phyloP scores from a whole-genome alignment of 257 asterid genomes.

The Rauvolfia tetraphylla region DNA sequence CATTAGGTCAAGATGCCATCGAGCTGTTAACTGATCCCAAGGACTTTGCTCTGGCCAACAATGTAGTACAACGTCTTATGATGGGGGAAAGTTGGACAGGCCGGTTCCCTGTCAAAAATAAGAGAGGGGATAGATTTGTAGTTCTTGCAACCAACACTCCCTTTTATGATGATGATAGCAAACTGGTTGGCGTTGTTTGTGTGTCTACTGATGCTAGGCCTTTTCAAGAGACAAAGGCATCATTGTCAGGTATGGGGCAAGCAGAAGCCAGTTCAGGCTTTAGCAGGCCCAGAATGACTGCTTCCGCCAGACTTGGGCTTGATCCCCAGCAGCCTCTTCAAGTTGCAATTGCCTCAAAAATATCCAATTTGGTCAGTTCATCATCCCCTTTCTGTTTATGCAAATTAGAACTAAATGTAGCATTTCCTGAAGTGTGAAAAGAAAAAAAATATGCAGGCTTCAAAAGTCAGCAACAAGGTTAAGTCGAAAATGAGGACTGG shows the following conservation, averaged over 20 bases:
- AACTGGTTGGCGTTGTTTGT: constrained; percentile 60
- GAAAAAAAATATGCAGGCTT: constrained; percentile 49
- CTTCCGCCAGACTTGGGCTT: constrained; percentile 58
- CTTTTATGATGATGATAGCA: constrained; percentile 73
- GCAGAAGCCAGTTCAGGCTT: constrained; percentile 36
- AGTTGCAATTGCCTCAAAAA: constrained; percentile 76
- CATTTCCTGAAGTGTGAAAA: constrained; percentile 31
- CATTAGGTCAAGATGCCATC: constrained; percentile 52
- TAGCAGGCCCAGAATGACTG: constrained; percentile 42
- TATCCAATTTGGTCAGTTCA: constrained; percentile 71
- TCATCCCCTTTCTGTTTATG: constrained; percentile 7
- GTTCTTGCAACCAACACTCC: constrained; percentile 68
- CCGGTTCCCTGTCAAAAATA: constrained; percentile 64
- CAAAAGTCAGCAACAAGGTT: constrained; percentile 84
- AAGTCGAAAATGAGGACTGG: constrained; percentile 64
- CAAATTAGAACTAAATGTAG: constrained; percentile 10
- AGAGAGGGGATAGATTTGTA: constrained; percentile 54
- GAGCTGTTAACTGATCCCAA: constrained; percentile 48
- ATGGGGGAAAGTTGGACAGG: constrained; percentile 89
- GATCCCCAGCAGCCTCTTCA: constrained; percentile 88
- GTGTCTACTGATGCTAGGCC: constrained; percentile 61
- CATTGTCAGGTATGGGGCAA: constrained; percentile 27
- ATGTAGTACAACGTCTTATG: constrained; percentile 46
- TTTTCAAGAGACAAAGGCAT: constrained; percentile 47
- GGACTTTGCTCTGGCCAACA: constrained; percentile 40